Evolutionary conservation across 108 stramenopile species (phyloP).

Genomic region (Stephanodiscus triporus): DNA sequence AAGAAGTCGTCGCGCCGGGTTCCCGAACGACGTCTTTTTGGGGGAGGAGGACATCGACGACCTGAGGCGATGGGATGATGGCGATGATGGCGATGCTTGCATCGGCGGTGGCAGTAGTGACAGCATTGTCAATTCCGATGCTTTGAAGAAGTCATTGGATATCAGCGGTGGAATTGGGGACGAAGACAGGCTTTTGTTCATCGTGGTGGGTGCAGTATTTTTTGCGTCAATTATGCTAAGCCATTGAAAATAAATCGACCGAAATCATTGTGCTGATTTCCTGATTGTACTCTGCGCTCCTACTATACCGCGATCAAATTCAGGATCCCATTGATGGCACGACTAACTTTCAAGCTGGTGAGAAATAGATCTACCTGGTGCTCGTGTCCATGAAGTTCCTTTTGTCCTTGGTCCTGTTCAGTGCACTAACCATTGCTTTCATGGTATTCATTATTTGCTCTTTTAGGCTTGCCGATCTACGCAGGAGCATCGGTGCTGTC

Average conservation of each 20-base stretch:
- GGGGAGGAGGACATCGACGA: conserved; percentile 74
- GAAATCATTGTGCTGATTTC: too few species aligned
- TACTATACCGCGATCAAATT: background rate
- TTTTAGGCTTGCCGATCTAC: conserved; percentile 63
- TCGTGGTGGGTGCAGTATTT: conserved; percentile 45
- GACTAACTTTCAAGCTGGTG: conserved; percentile 63
- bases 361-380: conserved; percentile 30
- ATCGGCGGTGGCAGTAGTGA: conserved; percentile 44
- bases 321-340: conserved; percentile 78
- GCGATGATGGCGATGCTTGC: conserved; percentile 44
- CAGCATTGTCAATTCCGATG: conserved; percentile 57
- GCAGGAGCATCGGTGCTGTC: conserved; percentile 69
- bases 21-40: conserved; percentile 69
- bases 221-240: background rate
- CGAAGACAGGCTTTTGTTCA: conserved; percentile 61
- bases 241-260: too few species aligned
- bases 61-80: background rate
- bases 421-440: background rate
- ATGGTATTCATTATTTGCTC: background rate
- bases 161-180: background rate
- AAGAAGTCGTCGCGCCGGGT: conserved; percentile 51
- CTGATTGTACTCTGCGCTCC: background rate
- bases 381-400: background rate
- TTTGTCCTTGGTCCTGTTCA: background rate
- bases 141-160: conserved; percentile 45